These are phyloP conservation scores for Plicaturopsis crispa DNA, from an alignment of 768 basidiomycete genomes.

Conservation along the genomic window DNA sequence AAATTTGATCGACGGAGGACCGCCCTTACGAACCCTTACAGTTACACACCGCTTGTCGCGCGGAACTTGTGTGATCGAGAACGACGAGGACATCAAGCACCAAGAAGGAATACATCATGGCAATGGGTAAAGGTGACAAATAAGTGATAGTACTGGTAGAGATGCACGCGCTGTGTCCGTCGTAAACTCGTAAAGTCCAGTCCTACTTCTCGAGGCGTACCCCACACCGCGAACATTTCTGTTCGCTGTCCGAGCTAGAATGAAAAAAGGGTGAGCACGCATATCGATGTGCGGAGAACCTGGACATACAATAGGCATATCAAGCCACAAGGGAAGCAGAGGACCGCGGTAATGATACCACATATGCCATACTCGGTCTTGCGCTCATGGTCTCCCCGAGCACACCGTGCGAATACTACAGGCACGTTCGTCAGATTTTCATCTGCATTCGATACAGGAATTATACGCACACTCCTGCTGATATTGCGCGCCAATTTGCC, in stretches of 20 bases:
- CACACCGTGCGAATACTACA: slow-evolving; percentile 17
- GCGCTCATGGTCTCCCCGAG: slow-evolving; percentile 16
- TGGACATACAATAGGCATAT: slow-evolving; percentile 20
- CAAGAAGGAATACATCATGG: too few relatives aligned
- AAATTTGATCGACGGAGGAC: too few relatives aligned
- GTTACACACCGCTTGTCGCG: too few relatives aligned
- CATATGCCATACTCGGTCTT: slow-evolving; percentile 14
- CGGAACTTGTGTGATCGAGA: too few relatives aligned
- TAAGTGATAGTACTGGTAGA: too few relatives aligned
- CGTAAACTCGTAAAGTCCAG: too few relatives aligned
- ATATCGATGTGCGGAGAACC: slow-evolving; percentile 5
- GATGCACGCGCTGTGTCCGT: too few relatives aligned
- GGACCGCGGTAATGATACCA: slow-evolving; percentile 15
- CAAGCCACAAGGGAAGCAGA: slow-evolving; percentile 19
- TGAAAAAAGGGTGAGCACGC: neutral
- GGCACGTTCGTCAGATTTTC: neutral
- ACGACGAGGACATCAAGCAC: too few relatives aligned
- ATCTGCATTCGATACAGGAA: neutral
- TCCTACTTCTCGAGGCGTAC: slow-evolving; percentile 12
- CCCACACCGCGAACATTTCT: slow-evolving; percentile 25
- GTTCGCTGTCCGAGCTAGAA: slow-evolving; percentile 23
- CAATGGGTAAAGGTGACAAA: too few relatives aligned
- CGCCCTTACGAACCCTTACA: too few relatives aligned
- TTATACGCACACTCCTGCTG: slow-evolving; percentile 15
- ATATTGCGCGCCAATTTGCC: slow-evolving; percentile 18